Evolutionary conservation across 2,329 filamentous ascomycete genomes (phyloP), one percentile per base, ranked within the genome.

Genomic region (Allantophomopsis lycopodina): DNA sequence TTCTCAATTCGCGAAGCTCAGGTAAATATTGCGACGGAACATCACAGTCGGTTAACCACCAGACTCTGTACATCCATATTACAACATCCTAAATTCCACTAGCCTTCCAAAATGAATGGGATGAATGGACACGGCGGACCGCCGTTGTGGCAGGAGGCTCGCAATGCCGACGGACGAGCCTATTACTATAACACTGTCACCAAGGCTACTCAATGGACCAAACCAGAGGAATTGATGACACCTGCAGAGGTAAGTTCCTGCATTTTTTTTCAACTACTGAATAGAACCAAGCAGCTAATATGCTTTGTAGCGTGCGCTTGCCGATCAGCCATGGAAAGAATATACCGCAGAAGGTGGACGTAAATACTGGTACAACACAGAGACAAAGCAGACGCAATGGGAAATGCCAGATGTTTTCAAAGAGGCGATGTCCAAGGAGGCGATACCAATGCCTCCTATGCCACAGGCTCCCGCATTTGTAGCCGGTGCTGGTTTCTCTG

Each of bases 361-460:
- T 52, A 85, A 89, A 56, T 98, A 98, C 62, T 98, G 87, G 83
- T 89, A 88, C 60, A 91, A 98, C 60, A 83, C 79, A 28, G 82
- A 93, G 60, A 88, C 84, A 35, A 88, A 89, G 61, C 74, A 87
- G 63, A 96, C 87, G 58, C 86, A 83, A 23, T 98, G 91, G 91
- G 82, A 88, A 54, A 88, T 94, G 72, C 91, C 91, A 41, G 83
- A 86, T 40, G 76, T 65, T 46, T 88, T 88, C 62, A 86, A 83
- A 55, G 71, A 71, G 50, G 83, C 84, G 44, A 66, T 88, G 42
- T 79, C 79, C 38, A 72, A 76, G 46, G 66, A 67, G 32, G 58
- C 55, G 35, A 41, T 45, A 37, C 59, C 23, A n/a, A n/a, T 34
- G 42, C 5, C 39, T 50, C 38, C 49, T 20, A 23, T 38, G 16